Base-by-base conservation (phyloP, 306 rosid genomes). In the Medicago truncatula region DNA sequence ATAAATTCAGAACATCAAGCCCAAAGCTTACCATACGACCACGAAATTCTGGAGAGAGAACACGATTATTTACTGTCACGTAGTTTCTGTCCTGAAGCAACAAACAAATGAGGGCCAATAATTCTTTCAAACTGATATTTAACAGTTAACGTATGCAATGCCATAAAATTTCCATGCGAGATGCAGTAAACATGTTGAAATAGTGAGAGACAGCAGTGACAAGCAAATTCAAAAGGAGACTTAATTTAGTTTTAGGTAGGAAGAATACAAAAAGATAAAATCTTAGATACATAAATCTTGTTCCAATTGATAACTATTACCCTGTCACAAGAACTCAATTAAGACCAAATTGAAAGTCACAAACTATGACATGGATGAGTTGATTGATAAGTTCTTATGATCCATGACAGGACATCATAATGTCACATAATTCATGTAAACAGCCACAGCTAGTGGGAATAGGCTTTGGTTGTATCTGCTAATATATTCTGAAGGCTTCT, bases 181-280 rank as follows among this genome's bases (percentile, higher is more conserved):
- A 73, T 63, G 53, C 65, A 83, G 64, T 64, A 17, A 80, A 52
- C 18, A 77, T 7, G 57, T 9, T 60, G 39, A 56, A 43, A 21
- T 21, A 21, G 23, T 21, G 23, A 21, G 23, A 21, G 23, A 21
- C 23, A 21, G 1, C 23, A 21, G 23, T 1, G 23, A 21, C 23
- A 21, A 21, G 23, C 23, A 21, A 21, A 21, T 21, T 21, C 23
- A 1, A 21, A 21, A 21, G 23, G 23, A 21, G 23, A 21, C 23
- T 21, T 21, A 21, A 21, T 21, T 21, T 21, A 21, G 23, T 21
- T 21, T 21, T 21, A 21, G 23, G 23, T 1, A 21, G 23, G 23
- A 21, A 21, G 23, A 21, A 21, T 21, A 21, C 23, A 21, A 21
- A 21, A 21, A 21, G 23, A 21, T 21, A 21, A 21, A 21, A n/a